Evolutionary conservation across 139 green algal species (phyloP).

Genomic region (Chlamydomonas sphaeroides): DNA sequence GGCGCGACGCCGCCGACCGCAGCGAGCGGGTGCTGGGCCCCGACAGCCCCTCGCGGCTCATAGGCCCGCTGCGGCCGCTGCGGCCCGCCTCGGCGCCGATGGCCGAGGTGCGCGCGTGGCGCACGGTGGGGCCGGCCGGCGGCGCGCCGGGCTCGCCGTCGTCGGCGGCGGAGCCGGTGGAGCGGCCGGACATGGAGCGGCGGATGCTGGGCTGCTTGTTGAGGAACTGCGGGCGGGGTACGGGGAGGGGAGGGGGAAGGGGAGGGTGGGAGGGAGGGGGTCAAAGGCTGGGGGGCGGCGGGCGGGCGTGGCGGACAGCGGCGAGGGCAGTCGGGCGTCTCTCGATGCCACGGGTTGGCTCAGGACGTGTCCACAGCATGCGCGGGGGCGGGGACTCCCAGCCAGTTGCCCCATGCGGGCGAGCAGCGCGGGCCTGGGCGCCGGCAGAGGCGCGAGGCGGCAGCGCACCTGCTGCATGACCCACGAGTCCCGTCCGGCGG

Average conservation of each 20-base stretch:
- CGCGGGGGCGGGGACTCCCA: too few relatives aligned
- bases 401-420: too few relatives aligned
- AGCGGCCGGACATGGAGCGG: background rate
- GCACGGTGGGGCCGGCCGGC: background rate
- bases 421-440: too few relatives aligned
- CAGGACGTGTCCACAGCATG: too few relatives aligned
- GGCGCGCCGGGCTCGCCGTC: background rate
- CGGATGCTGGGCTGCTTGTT: constrained; percentile 16
- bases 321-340: too few relatives aligned
- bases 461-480: constrained; percentile 37
- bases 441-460: too few relatives aligned
- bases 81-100: background rate
- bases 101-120: background rate
- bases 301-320: too few relatives aligned
- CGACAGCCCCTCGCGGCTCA: background rate
- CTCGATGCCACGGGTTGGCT: too few relatives aligned
- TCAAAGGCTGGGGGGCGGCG: too few relatives aligned
- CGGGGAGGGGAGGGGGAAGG: too few relatives aligned
- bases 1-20: background rate
- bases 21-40: background rate
- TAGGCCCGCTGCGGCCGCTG: background rate
- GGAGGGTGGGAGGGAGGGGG: too few relatives aligned
- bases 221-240: constrained; percentile 23
- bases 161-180: constrained; percentile 3
- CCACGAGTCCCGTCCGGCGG: background rate